Conservation (phyloP, 495 filamentous ascomycete species). For the Rostrohypoxylon terebratum region DNA sequence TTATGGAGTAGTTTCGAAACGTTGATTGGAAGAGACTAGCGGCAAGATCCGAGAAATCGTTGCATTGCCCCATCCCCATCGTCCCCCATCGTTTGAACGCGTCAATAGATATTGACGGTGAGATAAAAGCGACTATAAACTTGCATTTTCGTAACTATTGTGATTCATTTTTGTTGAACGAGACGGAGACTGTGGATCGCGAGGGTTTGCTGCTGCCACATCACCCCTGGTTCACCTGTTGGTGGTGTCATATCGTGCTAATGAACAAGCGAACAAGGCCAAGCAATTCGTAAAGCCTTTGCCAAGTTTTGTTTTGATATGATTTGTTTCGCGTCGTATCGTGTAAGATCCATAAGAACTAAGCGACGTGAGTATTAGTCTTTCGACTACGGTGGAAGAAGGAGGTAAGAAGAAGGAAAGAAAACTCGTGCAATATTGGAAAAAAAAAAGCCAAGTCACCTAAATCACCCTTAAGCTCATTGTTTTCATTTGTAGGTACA, state of each 20-base stretch:
- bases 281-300: not conserved
- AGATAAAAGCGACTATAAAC: not conserved
- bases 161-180: not conserved
- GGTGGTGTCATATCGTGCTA: not conserved
- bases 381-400: too few relatives aligned
- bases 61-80: not conserved
- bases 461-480: not conserved
- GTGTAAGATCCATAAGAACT: not conserved
- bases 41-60: not conserved
- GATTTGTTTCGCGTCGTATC: conserved; percentile 4
- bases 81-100: too few relatives aligned
- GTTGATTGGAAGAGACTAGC: not conserved
- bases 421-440: not conserved
- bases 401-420: not conserved
- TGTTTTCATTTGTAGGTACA: not conserved
- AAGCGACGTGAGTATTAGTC: not conserved
- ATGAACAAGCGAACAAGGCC: not conserved
- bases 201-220: conserved; percentile 9
- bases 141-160: not conserved
- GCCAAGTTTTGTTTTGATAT: not conserved
- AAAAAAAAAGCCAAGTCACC: not conserved
- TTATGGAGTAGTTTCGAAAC: too few relatives aligned
- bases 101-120: not conserved
- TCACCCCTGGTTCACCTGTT: not conserved
- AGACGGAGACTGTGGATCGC: not conserved